Conservation (phyloP, 2,329 filamentous ascomycete species). For the Stagonosporopsis cucurbitacearum region DNA sequence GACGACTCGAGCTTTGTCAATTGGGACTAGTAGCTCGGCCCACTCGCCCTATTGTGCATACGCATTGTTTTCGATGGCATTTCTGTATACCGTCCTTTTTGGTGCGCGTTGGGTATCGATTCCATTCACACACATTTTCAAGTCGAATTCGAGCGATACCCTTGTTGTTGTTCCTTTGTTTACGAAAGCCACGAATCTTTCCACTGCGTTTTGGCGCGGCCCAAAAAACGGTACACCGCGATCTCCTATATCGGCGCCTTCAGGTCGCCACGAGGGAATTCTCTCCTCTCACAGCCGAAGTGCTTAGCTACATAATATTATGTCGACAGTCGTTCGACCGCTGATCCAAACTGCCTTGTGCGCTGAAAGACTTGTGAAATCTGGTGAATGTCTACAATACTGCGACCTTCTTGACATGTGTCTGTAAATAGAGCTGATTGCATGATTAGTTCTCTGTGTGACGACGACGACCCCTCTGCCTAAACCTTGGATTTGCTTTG, state of each 20-base stretch:
- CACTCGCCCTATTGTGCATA: neutral
- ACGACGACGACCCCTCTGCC: neutral
- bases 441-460: neutral
- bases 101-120: conserved; percentile 9
- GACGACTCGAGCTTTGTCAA: conserved; percentile 33
- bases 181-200: conserved; percentile 15
- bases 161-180: conserved; percentile 6
- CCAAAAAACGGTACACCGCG: conserved; percentile 12
- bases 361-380: neutral
- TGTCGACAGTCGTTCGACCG: conserved; percentile 12
- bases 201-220: conserved; percentile 12
- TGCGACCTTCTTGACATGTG: neutral
- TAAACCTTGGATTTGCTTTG: neutral
- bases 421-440: neutral
- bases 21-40: conserved; percentile 26
- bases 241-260: conserved; percentile 19
- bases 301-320: conserved; percentile 27
- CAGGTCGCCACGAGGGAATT: conserved; percentile 20
- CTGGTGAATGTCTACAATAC: neutral
- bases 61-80: neutral
- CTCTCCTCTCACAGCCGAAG: conserved; percentile 17
- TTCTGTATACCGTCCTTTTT: conserved; percentile 5
- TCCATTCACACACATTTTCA: conserved; percentile 12
- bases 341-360: neutral
- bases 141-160: conserved; percentile 12